Base-by-base conservation (phyloP, 2,329 filamentous ascomycete species). In the Aschersonia sp. region DNA sequence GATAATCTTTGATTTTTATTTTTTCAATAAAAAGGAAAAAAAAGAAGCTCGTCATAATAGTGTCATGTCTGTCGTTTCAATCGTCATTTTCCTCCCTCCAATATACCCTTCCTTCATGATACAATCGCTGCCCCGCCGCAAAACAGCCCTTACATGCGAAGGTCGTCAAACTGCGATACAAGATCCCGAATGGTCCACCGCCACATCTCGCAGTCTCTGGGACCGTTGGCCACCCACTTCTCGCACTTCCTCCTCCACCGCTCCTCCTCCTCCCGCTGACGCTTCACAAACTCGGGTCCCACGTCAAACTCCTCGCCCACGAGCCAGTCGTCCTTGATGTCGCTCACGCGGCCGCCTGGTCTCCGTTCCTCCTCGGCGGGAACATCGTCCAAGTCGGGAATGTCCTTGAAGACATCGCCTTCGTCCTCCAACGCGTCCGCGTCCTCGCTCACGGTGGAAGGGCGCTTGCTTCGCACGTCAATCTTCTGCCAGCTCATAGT, bases 401-500 rank as follows among this genome's bases (percentile, higher is more conserved):
- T 83, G 49, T 89, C 89, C 51, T 89, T 90, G 65, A 97, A 96
- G 6, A 90, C 85, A 61, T 96, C 89, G 50, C 95, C 89, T 46
- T 94, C 87, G 37, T 51, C 48, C 49, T 86, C 78, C 50, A 82
- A 79, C 0, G 73, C 73, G 53, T 81, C 78, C 66, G 82, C 70
- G 2, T 75, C 69, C 56, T 82, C 79, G 42, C 70, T 68, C n/a
- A 47, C 42, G 8, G 77, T 71, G 2, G 70, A 68, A 50, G 67
- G 70, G 42, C 64, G 57, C 46, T 69, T 69, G n/a, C 63, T 62
- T 32, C 72, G 63, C 33, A 12, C 8, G 44, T 73, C 70, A 52
- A 92, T 71, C 64, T 95, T 96, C 49, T 97, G 75, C 92, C 92
- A 98, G 63, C 88, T 94, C 90, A 98, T 97, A 56, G 87, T 87